Base-by-base conservation (phyloP, 176 grass and related monocot species). In the Triticum turgidum region DNA sequence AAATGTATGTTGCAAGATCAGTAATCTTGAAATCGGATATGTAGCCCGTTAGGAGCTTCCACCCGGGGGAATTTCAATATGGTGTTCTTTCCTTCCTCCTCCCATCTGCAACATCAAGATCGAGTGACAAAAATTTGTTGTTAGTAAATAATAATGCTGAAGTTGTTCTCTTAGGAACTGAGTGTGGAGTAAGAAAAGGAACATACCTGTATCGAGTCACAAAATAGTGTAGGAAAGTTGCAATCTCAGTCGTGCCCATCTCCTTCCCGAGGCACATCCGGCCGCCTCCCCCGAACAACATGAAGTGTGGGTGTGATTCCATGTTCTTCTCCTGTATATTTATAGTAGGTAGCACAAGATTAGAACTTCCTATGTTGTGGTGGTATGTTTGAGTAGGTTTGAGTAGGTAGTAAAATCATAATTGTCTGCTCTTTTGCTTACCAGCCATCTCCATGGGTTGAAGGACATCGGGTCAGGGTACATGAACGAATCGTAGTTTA, bases 381-480 rank as follows among this genome's bases (percentile, higher is more conserved):
- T 70, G 1, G 2, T 37, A 1, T 69, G 58, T 51, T 76, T 69
- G 72, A 14, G 77, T 79, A 5, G 37, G 54, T 49, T 75, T 68
- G 71, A 13, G 77, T 79, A 6, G 38, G 51, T 54, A 54, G 51
- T 54, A 54, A 54, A 5, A 54, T 11, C 65, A 56, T 58, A 64
- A 54, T 21, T 58, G 54, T 22, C 75, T 18, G 74, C 34, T 67
- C 33, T 29, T 27, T 52, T 54, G 49, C 97, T 87, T 92, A 99
- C 97, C 94, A 94, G 87, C 97, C 97, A 99, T 90, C 94, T 94
- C 97, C 94, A 96, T 90, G 97, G 97, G 73, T 99, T 93, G 92
- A 99, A 99, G 21, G 86, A 66, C 73, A 87, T 89, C 1, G 97
- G 94, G 32, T 99, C 97, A 24, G 89, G 82, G 80, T 99, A 99